Base-by-base conservation (phyloP, 345 rosid species). In the Jatropha curcas region DNA sequence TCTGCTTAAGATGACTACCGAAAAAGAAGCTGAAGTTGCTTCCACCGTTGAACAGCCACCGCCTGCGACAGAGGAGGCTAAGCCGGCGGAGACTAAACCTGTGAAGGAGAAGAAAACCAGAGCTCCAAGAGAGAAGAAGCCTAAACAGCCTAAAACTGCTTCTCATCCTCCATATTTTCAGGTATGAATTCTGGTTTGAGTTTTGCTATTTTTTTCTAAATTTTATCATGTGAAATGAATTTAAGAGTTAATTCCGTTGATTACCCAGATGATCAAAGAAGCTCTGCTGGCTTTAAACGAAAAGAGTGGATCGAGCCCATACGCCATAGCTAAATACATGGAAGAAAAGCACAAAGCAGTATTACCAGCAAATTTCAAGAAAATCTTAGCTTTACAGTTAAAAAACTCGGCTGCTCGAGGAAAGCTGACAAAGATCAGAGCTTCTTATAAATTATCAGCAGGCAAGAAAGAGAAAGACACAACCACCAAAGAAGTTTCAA, bases 161-260 rank as follows among this genome's bases (percentile, higher is more conserved):
- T 45, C 91, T 50, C 98, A 89, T 74, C 98, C 96, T 60, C 97
- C 96, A 19, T 91, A 93, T 46, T 88, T 91, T 57, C 86, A 91
- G 91, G 96, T 91, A 27, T 7, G 4, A 24, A 55, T 4, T 53
- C 1, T 8, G 0, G 33, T 2, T 35, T 0, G 6, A 7, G 19
- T 62, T 7, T 16, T 1, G 12, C 0, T 39, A 14, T n/a, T 13
- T 59, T 13, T 30, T 17, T 17, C 30, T 31, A 28, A 27, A 0
- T 8, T 17, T 14, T 65, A 6, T 53, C 14, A 5, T 24, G 20
- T 17, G 31, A 10, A n/a, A 27, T 35, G 25, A 13, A 10, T 2
- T 37, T 17, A 8, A 0, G 11, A 6, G 19, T 10, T 22, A 27
- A 68, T 46, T 45, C 1, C 7, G 59, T 43, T 53, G 57, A 0